Evolutionary conservation across 257 asterid species (phyloP).

Genomic region (Nicotiana attenuata): DNA sequence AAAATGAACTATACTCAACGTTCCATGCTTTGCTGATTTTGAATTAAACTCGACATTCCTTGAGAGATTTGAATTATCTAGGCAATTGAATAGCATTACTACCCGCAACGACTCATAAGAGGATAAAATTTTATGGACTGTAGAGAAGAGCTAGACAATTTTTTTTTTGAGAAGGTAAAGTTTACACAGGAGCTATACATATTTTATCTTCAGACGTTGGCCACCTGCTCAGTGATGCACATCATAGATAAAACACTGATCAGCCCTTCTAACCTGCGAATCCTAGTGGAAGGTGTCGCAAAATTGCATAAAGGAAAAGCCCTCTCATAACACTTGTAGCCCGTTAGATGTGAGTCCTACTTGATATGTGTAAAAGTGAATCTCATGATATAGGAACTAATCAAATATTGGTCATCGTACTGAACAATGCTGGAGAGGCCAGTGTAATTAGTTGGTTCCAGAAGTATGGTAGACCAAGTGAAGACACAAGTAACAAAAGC

Average conservation of each 20-base stretch:
- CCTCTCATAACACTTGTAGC: neutral
- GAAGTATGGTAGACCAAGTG: neutral
- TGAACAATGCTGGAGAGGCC: neutral
- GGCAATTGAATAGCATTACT: neutral
- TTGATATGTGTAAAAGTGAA: slow-evolving; percentile 2
- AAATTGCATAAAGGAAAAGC: neutral
- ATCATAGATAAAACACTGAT: neutral
- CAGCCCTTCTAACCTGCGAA: slow-evolving; percentile 3
- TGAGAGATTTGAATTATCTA: neutral
- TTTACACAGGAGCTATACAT: neutral
- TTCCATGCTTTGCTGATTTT: neutral
- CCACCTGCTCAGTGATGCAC: neutral
- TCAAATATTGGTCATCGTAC: neutral
- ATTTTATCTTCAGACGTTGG: neutral
- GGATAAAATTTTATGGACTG: neutral
- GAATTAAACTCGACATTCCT: neutral
- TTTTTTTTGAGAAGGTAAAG: no score
- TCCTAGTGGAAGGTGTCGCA: neutral
- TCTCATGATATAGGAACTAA: neutral
- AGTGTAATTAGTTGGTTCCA: neutral
- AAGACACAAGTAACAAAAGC: neutral
- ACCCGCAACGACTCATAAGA: neutral
- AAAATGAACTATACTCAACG: neutral
- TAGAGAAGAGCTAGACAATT: neutral
- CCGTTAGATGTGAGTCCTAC: neutral